These are phyloP conservation scores for Ceratobasidium papillatum DNA, from an alignment of 1,284 basidiomycete species.

Conservation along the genomic window DNA sequence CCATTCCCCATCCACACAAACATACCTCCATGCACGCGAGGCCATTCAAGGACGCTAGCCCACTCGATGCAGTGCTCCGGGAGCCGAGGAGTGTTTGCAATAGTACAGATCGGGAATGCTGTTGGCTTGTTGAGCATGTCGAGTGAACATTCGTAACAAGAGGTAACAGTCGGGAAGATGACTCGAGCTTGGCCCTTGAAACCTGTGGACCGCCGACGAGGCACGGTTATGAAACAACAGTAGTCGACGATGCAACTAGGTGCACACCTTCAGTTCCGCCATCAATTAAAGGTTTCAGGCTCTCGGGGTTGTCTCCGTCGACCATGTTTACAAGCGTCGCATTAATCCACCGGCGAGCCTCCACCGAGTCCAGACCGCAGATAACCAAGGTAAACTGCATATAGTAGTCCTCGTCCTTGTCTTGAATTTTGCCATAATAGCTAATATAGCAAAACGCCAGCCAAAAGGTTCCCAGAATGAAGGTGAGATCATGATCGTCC, in stretches of 20 bases:
- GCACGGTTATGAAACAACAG: not conserved
- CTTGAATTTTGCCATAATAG: slow-evolving; percentile 97
- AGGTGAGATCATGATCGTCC: not conserved
- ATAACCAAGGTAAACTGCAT: slow-evolving; percentile 96
- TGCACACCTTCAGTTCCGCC: slow-evolving; percentile 93
- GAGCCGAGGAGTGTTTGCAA: slow-evolving; percentile 96
- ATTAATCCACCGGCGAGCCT: slow-evolving; percentile 98
- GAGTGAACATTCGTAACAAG: slow-evolving; percentile 98
- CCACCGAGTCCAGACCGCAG: slow-evolving; percentile 97
- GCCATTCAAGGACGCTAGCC: slow-evolving; percentile 99
- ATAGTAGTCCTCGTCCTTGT: slow-evolving; percentile 96
- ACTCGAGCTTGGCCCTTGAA: slow-evolving; percentile 99
- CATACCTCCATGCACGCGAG: slow-evolving; percentile 84
- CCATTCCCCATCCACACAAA: not conserved
- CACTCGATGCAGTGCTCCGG: slow-evolving; percentile 99
- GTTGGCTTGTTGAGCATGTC: slow-evolving; percentile 99
- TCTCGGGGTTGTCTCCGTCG: slow-evolving; percentile 89
- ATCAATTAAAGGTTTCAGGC: slow-evolving; percentile 97
- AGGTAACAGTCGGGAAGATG: slow-evolving; percentile 93
- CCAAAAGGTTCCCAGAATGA: slow-evolving; percentile 10
- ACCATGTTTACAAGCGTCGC: slow-evolving; percentile 96
- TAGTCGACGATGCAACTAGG: not conserved
- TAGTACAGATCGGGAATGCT: slow-evolving; percentile 98
- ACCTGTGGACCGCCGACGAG: slow-evolving; percentile 60
- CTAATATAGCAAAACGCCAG: slow-evolving; percentile 57